phyloP scores from a whole-genome alignment of 2,329 filamentous ascomycete genomes.

The Hymenoscyphus fructigenus region DNA sequence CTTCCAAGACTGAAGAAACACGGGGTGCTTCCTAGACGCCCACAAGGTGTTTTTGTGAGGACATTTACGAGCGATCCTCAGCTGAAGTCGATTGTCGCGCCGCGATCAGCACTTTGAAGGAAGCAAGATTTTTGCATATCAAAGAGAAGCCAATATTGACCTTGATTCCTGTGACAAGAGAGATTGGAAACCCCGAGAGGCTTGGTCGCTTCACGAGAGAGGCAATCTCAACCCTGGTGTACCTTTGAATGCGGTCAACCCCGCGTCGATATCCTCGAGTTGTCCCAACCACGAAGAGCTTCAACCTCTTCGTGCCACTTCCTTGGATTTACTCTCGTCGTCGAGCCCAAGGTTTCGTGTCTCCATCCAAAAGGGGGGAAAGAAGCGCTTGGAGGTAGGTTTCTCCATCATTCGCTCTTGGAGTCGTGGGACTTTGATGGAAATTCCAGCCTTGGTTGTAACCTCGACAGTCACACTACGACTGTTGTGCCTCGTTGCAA shows the following conservation, averaged over 20 bases:
- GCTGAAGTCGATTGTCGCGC: background rate
- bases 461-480: background rate
- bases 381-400: background rate
- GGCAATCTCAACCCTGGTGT: background rate
- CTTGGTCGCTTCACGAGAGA: background rate
- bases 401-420: background rate
- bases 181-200: too few species aligned
- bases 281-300: background rate
- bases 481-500: background rate
- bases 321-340: background rate
- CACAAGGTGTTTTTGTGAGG: background rate
- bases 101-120: background rate
- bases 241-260: background rate
- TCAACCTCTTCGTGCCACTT: background rate
- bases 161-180: background rate
- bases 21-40: background rate
- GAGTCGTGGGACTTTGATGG: background rate
- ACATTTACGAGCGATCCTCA: background rate
- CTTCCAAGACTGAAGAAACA: background rate
- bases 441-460: background rate
- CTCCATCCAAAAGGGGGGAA: background rate
- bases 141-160: too few species aligned
- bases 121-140: background rate
- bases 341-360: background rate
- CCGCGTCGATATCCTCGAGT: background rate